Conservation (phyloP, 768 basidiomycete genomes). For the Tricholoma hemisulphureum region DNA sequence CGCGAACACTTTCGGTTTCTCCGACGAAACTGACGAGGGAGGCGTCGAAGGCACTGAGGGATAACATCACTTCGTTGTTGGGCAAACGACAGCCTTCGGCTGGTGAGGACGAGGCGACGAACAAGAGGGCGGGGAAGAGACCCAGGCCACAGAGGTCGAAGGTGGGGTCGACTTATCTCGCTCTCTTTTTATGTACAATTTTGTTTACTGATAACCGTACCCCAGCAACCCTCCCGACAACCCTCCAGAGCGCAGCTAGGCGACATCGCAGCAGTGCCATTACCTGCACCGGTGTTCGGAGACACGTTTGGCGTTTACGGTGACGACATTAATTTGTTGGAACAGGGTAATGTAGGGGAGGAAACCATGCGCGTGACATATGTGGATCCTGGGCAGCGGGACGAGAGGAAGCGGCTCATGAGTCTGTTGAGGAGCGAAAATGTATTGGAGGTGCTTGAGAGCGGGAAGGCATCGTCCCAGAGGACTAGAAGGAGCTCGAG, state of each 20-base stretch:
- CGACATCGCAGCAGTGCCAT: slow-evolving; percentile 14
- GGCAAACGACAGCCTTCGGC: slow-evolving; percentile 57
- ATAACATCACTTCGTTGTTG: slow-evolving; percentile 65
- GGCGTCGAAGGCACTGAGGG: slow-evolving; percentile 59
- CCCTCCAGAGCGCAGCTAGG: slow-evolving; percentile 31
- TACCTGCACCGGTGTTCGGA: slow-evolving; percentile 17
- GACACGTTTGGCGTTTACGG: slow-evolving; percentile 29
- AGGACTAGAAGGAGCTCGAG: slow-evolving; percentile 19
- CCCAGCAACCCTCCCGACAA: slow-evolving; percentile 37
- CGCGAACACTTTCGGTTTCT: slow-evolving; percentile 29
- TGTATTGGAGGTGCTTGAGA: slow-evolving; percentile 22
- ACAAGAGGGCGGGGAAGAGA: slow-evolving; percentile 33
- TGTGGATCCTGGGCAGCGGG: slow-evolving; percentile 63
- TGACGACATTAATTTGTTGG: slow-evolving; percentile 24
- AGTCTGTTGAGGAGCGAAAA: slow-evolving; percentile 43
- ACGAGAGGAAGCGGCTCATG: slow-evolving; percentile 59
- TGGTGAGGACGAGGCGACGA: slow-evolving; percentile 30
- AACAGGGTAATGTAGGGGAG: slow-evolving; percentile 29
- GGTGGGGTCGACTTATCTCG: slow-evolving; percentile 17
- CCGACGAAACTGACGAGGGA: slow-evolving; percentile 47
- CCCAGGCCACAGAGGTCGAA: slow-evolving; percentile 37
- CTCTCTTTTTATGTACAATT: not conserved
- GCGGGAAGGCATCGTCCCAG: slow-evolving; percentile 13
- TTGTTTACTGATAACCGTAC: not conserved
- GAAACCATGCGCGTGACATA: slow-evolving; percentile 60